A percentile compares a stretch with the other conserved stretches of the same genome.
Evolutionary conservation across 208 protist species (phyloP).

Genomic region (Crithidia thermophila): DNA sequence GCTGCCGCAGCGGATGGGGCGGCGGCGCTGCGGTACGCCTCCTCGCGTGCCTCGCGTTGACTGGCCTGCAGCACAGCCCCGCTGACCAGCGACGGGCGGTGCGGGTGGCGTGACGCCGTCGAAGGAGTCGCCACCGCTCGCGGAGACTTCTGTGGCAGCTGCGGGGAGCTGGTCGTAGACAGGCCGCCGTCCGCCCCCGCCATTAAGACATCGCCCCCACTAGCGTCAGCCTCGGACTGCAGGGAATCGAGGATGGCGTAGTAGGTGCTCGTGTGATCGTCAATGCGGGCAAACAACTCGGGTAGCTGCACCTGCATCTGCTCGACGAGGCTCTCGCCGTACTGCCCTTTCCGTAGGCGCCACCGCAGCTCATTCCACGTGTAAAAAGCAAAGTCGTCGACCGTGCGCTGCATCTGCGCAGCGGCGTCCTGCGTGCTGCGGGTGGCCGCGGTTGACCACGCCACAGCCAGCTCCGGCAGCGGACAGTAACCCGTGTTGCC

Average conservation of each 20-base stretch:
- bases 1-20: neutral
- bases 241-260: slow-evolving; percentile 15
- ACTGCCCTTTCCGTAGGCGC: slow-evolving; percentile 27
- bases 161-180: neutral
- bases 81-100: slow-evolving; percentile 15
- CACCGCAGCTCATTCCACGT: slow-evolving; percentile 34
- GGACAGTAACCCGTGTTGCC: slow-evolving; percentile 61
- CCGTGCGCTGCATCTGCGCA: slow-evolving; percentile 9
- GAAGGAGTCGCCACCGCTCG: no score
- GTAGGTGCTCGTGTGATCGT: slow-evolving; percentile 22
- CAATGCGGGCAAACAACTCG: slow-evolving; percentile 18
- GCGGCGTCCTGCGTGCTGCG: slow-evolving; percentile 6
- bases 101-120: neutral
- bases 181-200: neutral
- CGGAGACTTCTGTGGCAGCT: neutral
- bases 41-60: neutral
- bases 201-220: neutral
- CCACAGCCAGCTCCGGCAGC: slow-evolving; percentile 52
- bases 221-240: slow-evolving; percentile 8
- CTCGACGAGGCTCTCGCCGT: slow-evolving; percentile 8
- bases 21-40: neutral
- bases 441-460: slow-evolving; percentile 39
- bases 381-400: slow-evolving; percentile 23
- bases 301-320: slow-evolving; percentile 25
- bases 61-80: slow-evolving; percentile 4